Percentiles rank a stretch among this genome's conserved stretches.
Conservation (phyloP, 73 alveolate genomes). For the Uronychia binucleata region DNA sequence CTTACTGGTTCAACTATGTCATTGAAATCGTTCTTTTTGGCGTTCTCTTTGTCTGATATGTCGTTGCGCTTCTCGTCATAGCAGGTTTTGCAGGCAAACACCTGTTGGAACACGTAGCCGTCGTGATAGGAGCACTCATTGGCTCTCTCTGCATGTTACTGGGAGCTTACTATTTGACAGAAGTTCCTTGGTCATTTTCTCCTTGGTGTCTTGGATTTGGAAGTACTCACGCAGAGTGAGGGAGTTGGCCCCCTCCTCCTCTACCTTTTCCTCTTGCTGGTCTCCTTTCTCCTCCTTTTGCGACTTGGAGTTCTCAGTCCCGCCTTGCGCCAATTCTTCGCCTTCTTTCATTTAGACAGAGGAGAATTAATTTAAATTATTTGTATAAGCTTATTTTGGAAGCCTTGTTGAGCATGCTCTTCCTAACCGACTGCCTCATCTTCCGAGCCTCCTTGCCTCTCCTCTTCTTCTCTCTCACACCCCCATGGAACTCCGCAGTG, state of each 20-base stretch:
- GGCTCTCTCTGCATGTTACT: not conserved
- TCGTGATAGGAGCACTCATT: constrained; percentile 65
- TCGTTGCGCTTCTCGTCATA: constrained; percentile 20
- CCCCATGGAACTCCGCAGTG: too few species aligned
- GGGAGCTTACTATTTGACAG: not conserved
- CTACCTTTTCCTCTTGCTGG: not conserved
- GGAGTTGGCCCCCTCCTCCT: not conserved
- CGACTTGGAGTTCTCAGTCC: not conserved
- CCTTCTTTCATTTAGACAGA: not conserved
- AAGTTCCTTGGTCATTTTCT: not conserved
- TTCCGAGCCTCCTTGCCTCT: not conserved
- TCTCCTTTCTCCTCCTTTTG: not conserved
- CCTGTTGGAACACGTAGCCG: constrained; percentile 81
- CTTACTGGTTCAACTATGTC: not conserved
- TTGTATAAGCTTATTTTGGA: too few species aligned
- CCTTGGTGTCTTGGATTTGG: not conserved
- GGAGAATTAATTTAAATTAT: too few species aligned
- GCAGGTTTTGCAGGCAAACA: constrained; percentile 80
- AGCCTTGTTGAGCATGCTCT: not conserved
- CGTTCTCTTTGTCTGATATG: constrained; percentile 1
- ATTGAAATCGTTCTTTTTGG: constrained; percentile 1
- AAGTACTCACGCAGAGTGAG: not conserved
- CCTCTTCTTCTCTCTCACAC: not conserved
- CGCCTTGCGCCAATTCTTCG: not conserved
- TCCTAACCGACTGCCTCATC: not conserved